Conservation (phyloP, 768 basidiomycete genomes). For the Tylopilus plumbeoviolaceoides region DNA sequence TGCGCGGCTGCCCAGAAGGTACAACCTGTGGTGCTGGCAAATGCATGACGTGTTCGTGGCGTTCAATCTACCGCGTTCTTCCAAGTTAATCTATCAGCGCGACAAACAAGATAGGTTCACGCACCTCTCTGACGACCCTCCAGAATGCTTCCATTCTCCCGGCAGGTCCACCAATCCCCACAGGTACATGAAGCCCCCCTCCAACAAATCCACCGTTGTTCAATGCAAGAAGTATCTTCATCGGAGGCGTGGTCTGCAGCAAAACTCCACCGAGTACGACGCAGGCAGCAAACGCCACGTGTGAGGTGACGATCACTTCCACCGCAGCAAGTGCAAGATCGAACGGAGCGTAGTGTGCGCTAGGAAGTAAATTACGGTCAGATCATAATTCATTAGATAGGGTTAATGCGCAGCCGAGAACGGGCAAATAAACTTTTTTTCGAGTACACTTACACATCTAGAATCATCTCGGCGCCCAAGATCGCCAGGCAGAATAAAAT, state of each 20-base stretch:
- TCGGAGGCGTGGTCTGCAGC: constrained; percentile 80
- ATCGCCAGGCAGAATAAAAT: constrained; percentile 56
- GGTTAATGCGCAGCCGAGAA: background rate
- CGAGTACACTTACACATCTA: constrained; percentile 53
- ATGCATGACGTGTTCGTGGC: constrained; percentile 79
- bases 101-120: constrained; percentile 15
- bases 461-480: constrained; percentile 45
- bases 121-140: constrained; percentile 76
- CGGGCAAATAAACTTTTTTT: background rate
- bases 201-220: constrained; percentile 12
- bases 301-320: constrained; percentile 74
- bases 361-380: constrained; percentile 10
- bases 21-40: constrained; percentile 80
- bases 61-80: constrained; percentile 57
- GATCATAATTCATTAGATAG: background rate
- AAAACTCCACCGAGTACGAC: constrained; percentile 81
- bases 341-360: constrained; percentile 59
- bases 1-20: constrained; percentile 34
- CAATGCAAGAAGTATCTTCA: constrained; percentile 10
- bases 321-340: constrained; percentile 83
- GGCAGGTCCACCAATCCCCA: constrained; percentile 26
- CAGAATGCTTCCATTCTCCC: constrained; percentile 81
- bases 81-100: background rate
- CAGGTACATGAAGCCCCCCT: background rate
- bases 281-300: constrained; percentile 81